These are phyloP conservation scores for Sporothrix pallida DNA, from an alignment of 2,329 filamentous ascomycete species.

Conservation along the genomic window DNA sequence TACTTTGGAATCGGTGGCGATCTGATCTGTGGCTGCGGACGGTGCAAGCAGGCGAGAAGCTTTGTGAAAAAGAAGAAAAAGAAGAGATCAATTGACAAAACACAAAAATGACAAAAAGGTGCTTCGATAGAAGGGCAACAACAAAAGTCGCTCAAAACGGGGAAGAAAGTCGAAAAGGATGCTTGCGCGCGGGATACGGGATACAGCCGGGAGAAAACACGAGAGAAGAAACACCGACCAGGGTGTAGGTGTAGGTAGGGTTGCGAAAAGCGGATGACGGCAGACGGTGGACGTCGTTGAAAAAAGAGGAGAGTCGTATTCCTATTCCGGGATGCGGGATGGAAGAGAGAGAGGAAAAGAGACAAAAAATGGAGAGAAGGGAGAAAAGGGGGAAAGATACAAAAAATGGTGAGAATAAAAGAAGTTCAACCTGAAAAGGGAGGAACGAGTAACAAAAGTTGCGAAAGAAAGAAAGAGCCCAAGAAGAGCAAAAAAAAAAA, in stretches of 20 bases:
- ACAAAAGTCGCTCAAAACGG: slow-evolving; percentile 13
- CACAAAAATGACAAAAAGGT: too few species aligned
- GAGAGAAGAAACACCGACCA: slow-evolving; percentile 2
- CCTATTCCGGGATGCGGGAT: neutral
- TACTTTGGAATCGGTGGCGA: neutral
- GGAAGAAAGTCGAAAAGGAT: neutral
- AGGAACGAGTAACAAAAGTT: neutral
- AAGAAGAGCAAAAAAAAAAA: neutral
- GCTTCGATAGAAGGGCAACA: neutral
- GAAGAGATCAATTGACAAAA: neutral
- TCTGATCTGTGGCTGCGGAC: neutral
- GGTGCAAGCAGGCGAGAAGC: neutral
- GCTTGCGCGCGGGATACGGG: neutral
- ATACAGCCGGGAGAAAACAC: neutral
- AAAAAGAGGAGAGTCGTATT: slow-evolving; percentile 5
- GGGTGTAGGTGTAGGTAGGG: neutral
- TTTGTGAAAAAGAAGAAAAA: neutral
- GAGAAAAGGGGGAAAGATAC: neutral
- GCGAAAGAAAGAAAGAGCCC: neutral
- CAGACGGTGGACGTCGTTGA: neutral
- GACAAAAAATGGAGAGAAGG: neutral
- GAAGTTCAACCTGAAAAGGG: neutral
- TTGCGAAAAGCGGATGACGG: neutral
- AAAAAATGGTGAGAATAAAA: neutral
- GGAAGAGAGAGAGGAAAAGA: neutral